phyloP scores from a whole-genome alignment of 164 flowering plant species.

The Sedum album region DNA sequence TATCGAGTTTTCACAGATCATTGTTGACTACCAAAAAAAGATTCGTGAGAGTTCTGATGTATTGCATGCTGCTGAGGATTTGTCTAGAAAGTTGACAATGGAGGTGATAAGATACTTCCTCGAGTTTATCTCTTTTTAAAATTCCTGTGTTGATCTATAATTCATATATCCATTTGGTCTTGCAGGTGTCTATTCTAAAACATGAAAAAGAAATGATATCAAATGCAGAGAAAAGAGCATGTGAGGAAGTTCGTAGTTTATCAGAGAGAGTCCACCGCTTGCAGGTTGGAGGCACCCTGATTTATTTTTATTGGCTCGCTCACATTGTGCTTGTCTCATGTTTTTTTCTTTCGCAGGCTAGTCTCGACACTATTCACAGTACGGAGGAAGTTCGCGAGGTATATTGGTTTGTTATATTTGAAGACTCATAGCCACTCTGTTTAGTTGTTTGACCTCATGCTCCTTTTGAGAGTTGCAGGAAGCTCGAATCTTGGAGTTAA shows the following conservation, averaged over 20 bases:
- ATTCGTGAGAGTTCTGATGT: slow-evolving; percentile 69
- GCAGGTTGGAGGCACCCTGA: slow-evolving; percentile 41
- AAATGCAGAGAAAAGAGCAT: slow-evolving; percentile 80
- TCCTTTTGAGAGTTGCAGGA: slow-evolving; percentile 34
- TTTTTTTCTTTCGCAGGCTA: slow-evolving; percentile 40
- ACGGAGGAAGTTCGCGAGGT: slow-evolving; percentile 81
- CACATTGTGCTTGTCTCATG: slow-evolving; percentile 6
- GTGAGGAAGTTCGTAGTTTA: slow-evolving; percentile 69
- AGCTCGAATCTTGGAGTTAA: slow-evolving; percentile 56
- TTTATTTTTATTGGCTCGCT: neutral
- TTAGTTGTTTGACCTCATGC: neutral
- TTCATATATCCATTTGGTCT: slow-evolving; percentile 5
- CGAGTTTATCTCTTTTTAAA: neutral
- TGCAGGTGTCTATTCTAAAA: slow-evolving; percentile 62
- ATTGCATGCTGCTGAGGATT: slow-evolving; percentile 54
- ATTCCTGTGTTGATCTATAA: too few relatives aligned
- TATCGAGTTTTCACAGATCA: slow-evolving; percentile 76
- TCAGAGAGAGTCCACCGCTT: slow-evolving; percentile 71
- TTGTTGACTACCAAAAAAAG: slow-evolving; percentile 68
- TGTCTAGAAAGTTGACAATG: slow-evolving; percentile 58
- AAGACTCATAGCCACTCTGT: neutral
- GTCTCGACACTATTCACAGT: slow-evolving; percentile 72
- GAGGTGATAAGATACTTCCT: slow-evolving; percentile 38
- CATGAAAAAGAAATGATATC: slow-evolving; percentile 65
- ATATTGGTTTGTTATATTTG: slow-evolving; percentile 7